Evolutionary conservation across 1,284 basidiomycete genomes (phyloP).

Genomic region (Testicularia cyperi): DNA sequence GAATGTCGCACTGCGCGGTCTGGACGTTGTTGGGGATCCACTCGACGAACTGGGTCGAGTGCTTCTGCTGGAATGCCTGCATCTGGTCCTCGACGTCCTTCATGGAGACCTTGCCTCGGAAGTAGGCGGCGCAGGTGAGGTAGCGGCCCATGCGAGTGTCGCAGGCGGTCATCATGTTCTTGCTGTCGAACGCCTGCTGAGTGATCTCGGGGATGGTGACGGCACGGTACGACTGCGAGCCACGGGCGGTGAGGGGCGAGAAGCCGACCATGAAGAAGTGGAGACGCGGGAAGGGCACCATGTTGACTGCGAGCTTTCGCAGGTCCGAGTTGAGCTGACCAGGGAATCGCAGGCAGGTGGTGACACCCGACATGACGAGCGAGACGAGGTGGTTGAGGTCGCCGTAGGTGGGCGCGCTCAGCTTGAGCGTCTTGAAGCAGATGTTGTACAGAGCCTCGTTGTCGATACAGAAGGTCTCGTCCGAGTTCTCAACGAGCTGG

Average conservation of each 20-base stretch:
- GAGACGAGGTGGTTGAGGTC: constrained; percentile 68
- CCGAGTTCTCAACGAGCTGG: constrained; percentile 84
- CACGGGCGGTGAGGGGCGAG: constrained; percentile 59
- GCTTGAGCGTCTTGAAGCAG: constrained; percentile 73
- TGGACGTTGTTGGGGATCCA: constrained; percentile 61
- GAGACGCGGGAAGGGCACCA: constrained; percentile 63
- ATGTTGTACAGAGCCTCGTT: constrained; percentile 95
- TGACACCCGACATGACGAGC: constrained; percentile 85
- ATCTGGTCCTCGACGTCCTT: constrained; percentile 63
- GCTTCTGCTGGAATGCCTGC: constrained; percentile 57
- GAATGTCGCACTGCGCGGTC: constrained; percentile 59
- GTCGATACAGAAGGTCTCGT: constrained; percentile 86
- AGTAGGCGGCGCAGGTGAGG: constrained; percentile 63
- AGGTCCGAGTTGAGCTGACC: constrained; percentile 92
- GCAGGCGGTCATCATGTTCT: constrained; percentile 69
- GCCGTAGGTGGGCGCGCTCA: constrained; percentile 63
- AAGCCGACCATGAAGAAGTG: constrained; percentile 61
- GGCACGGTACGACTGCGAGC: constrained; percentile 65
- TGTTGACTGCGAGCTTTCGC: constrained; percentile 88
- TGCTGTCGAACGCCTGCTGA: constrained; percentile 57
- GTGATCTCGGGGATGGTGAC: constrained; percentile 57
- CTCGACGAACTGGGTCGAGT: constrained; percentile 57
- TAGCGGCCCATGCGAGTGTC: constrained; percentile 66
- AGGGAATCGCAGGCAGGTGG: constrained; percentile 86
- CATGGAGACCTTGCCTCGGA: constrained; percentile 54